Evolutionary conservation across 345 rosid genomes (phyloP).

Genomic region (Populus davidiana): DNA sequence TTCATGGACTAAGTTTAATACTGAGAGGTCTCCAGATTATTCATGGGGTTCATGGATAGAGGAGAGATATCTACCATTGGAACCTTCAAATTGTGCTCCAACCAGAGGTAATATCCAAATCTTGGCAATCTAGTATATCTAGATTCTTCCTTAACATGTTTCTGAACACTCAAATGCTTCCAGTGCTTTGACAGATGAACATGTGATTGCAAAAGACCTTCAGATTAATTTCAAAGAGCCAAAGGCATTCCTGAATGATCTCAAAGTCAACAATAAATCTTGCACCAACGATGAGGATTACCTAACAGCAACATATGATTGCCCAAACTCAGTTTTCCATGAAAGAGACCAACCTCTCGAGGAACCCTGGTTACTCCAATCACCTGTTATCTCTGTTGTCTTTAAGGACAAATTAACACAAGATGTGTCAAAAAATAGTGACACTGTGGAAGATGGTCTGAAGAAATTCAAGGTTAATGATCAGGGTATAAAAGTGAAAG

Average conservation of each 20-base stretch:
- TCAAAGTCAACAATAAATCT: slow-evolving; percentile 34
- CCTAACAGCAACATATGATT: slow-evolving; percentile 23
- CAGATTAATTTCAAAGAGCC: slow-evolving; percentile 30
- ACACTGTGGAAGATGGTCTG: slow-evolving; percentile 31
- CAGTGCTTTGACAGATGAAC: slow-evolving; percentile 94
- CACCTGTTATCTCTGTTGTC: slow-evolving; percentile 27
- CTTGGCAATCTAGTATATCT: slow-evolving; percentile 19
- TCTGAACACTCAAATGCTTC: slow-evolving; percentile 88
- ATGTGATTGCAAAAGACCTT: slow-evolving; percentile 25
- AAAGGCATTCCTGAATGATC: slow-evolving; percentile 34
- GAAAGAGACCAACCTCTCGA: slow-evolving; percentile 73
- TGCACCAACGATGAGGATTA: slow-evolving; percentile 23
- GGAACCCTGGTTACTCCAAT: slow-evolving; percentile 80
- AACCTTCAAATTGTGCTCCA: slow-evolving; percentile 31
- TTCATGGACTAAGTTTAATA: slow-evolving; percentile 61
- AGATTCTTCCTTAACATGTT: slow-evolving; percentile 37
- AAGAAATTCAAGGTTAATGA: slow-evolving; percentile 22
- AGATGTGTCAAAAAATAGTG: slow-evolving; percentile 24
- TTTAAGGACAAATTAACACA: slow-evolving; percentile 27
- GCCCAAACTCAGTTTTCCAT: slow-evolving; percentile 30
- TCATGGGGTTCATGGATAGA: slow-evolving; percentile 82
- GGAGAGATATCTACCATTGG: slow-evolving; percentile 42
- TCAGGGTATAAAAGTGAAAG: slow-evolving; percentile 38
- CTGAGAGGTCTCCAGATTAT: slow-evolving; percentile 34
- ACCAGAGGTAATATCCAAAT: slow-evolving; percentile 56